These are phyloP conservation scores for Capsicum rhomboideum DNA, from an alignment of 257 asterid genomes.

Conservation along the genomic window DNA sequence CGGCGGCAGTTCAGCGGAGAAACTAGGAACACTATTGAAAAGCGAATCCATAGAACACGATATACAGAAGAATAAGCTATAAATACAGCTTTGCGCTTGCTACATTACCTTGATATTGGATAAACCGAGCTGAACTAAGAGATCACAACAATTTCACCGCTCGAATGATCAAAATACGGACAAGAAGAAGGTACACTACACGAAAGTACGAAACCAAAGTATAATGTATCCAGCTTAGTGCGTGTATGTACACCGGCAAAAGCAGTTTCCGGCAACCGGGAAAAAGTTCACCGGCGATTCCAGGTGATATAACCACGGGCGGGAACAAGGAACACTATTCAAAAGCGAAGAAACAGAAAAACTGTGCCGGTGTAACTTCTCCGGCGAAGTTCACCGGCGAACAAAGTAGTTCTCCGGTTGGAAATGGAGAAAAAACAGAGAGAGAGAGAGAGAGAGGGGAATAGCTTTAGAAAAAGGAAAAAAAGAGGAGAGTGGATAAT, in stretches of 20 bases:
- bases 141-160: slow-evolving; percentile 40
- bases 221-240: too few species aligned
- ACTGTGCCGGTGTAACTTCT: neutral
- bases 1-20: neutral
- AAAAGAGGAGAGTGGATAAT: slow-evolving; percentile 14
- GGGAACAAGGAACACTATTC: neutral
- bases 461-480: slow-evolving; percentile 31
- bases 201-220: neutral
- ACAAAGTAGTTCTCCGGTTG: neutral
- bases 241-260: slow-evolving; percentile 27
- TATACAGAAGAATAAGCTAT: slow-evolving; percentile 15
- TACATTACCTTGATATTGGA: slow-evolving; percentile 36
- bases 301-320: neutral
- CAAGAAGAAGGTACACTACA: neutral
- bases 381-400: neutral
- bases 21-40: too few species aligned
- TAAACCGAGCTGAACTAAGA: slow-evolving; percentile 32
- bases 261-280: slow-evolving; percentile 25
- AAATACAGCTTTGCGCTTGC: slow-evolving; percentile 18
- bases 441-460: slow-evolving; percentile 24
- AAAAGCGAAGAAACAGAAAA: neutral
- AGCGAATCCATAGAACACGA: too few species aligned
- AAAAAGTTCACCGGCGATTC: neutral
- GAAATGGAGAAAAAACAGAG: slow-evolving; percentile 9
- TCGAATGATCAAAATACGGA: slow-evolving; percentile 12